Evolutionary conservation across 495 filamentous ascomycete genomes (phyloP).

Genomic region (Tetracladium marchalianum): DNA sequence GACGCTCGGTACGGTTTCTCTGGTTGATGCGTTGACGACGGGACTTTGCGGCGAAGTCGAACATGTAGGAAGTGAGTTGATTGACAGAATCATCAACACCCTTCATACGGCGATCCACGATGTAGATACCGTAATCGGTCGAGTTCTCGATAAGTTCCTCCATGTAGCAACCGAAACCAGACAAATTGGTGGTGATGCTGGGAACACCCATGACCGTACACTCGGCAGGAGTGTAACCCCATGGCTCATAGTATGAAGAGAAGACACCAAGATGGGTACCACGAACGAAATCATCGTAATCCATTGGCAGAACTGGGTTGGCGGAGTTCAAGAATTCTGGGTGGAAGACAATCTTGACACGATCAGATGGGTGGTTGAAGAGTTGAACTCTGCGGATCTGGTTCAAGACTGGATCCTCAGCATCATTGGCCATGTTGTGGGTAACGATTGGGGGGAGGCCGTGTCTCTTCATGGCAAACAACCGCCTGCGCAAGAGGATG

Average conservation of each 20-base stretch:
- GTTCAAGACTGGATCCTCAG: constrained; percentile 89
- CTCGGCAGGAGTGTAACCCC: constrained; percentile 97
- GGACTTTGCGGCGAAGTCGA: constrained; percentile 89
- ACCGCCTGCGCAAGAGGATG: constrained; percentile 78
- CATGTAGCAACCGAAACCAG: constrained; percentile 98
- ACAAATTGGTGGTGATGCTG: constrained; percentile 95
- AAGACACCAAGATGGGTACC: constrained; percentile 94
- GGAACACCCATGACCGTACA: constrained; percentile 99
- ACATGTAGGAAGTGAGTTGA: constrained; percentile 88
- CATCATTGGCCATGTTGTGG: constrained; percentile 97
- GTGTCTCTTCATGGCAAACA: constrained; percentile 94
- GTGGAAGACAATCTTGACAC: constrained; percentile 96
- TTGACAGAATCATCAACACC: constrained; percentile 97
- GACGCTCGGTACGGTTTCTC: constrained; percentile 89
- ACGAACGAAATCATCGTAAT: constrained; percentile 98
- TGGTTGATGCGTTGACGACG: constrained; percentile 96
- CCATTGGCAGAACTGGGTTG: constrained; percentile 88
- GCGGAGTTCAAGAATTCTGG: constrained; percentile 94
- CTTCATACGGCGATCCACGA: constrained; percentile 91
- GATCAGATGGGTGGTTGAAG: constrained; percentile 90
- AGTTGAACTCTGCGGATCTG: constrained; percentile 93
- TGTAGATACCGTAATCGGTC: constrained; percentile 96
- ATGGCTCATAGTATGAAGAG: constrained; percentile 96
- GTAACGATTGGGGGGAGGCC: constrained; percentile 89
- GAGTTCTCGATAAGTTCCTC: constrained; percentile 98